Evolutionary conservation across 2,329 filamentous ascomycete genomes (phyloP).

Genomic region (Aspergillus amoenus): DNA sequence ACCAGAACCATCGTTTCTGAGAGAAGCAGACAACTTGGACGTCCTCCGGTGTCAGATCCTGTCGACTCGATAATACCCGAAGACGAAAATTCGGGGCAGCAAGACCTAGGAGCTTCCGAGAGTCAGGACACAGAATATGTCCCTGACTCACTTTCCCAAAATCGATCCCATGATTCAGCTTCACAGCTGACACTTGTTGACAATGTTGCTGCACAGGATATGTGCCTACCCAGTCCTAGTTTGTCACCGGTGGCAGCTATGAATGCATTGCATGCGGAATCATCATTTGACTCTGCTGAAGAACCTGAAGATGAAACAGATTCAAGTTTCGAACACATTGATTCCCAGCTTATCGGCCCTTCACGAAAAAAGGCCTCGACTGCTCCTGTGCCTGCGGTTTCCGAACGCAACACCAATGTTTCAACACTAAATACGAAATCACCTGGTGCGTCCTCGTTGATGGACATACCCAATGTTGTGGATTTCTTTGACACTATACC

Average conservation of each 20-base stretch:
- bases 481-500: slow-evolving; percentile 91
- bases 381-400: slow-evolving; percentile 6
- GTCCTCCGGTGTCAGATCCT: slow-evolving; percentile 11
- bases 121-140: slow-evolving; percentile 26
- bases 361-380: slow-evolving; percentile 20
- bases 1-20: slow-evolving; percentile 16
- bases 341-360: slow-evolving; percentile 24
- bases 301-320: slow-evolving; percentile 44
- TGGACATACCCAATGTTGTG: slow-evolving; percentile 82
- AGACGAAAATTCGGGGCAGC: slow-evolving; percentile 1
- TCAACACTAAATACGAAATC: slow-evolving; percentile 19
- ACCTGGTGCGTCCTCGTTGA: slow-evolving; percentile 47
- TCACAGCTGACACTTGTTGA: slow-evolving; percentile 57
- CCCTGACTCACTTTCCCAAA: slow-evolving; percentile 22
- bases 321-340: slow-evolving; percentile 42
- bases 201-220: slow-evolving; percentile 75
- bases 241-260: slow-evolving; percentile 83
- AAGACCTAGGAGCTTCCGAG: slow-evolving; percentile 14
- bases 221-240: slow-evolving; percentile 90
- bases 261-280: slow-evolving; percentile 54
- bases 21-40: slow-evolving; percentile 17
- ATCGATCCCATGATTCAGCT: slow-evolving; percentile 19
- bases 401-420: slow-evolving; percentile 9
- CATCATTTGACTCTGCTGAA: slow-evolving; percentile 43
- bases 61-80: slow-evolving; percentile 8